These are phyloP conservation scores for Chlamydomonas sphaeroides DNA, from an alignment of 139 green algal genomes.

Conservation along the genomic window DNA sequence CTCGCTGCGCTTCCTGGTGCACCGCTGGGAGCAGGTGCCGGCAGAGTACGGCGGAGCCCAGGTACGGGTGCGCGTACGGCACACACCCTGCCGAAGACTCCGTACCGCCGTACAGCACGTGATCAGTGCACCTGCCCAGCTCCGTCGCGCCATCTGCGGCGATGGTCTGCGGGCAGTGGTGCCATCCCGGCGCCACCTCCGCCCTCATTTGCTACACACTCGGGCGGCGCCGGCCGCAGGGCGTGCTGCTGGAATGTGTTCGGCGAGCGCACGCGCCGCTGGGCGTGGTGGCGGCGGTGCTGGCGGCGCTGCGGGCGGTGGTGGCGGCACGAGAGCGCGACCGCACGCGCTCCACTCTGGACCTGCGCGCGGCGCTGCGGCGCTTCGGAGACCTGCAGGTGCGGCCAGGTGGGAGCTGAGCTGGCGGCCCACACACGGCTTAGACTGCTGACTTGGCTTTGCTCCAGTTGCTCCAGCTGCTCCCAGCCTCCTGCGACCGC, in stretches of 20 bases:
- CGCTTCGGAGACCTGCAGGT: not conserved
- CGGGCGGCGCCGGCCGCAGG: not conserved
- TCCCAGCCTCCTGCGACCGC: too few relatives aligned
- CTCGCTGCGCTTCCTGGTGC: not conserved
- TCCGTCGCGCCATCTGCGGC: too few relatives aligned
- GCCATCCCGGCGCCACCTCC: too few relatives aligned
- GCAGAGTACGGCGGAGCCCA: not conserved
- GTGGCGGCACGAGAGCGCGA: not conserved
- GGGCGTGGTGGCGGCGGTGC: not conserved
- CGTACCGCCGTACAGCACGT: too few relatives aligned
- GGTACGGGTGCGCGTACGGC: too few relatives aligned
- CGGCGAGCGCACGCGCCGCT: not conserved
- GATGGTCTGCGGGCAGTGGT: too few relatives aligned
- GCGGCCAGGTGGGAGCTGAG: too few relatives aligned
- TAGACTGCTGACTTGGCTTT: too few relatives aligned
- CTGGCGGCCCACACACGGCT: too few relatives aligned
- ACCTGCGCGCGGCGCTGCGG: not conserved
- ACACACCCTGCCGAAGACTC: too few relatives aligned
- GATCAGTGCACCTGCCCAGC: too few relatives aligned
- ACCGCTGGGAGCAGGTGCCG: not conserved
- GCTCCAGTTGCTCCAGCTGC: too few relatives aligned
- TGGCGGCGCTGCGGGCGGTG: not conserved
- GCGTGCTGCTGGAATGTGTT: not conserved
- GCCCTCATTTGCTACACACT: not conserved
- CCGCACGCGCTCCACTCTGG: not conserved